phyloP scores from a whole-genome alignment of 257 asterid genomes.

The Capsicum pubescens region DNA sequence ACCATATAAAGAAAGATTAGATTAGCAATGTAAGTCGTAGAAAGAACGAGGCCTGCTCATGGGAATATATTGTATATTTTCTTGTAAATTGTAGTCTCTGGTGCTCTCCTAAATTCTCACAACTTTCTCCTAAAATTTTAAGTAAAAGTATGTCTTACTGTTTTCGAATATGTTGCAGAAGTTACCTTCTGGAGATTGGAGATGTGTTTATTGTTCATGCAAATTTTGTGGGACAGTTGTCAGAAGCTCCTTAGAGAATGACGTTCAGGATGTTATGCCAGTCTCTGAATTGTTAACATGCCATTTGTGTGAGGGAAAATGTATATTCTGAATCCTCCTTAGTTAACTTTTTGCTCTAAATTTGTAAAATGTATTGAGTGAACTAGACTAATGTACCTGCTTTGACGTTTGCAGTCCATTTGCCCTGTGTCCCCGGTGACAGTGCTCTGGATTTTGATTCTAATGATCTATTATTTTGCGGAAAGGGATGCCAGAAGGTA shows the following conservation, averaged over 20 bases:
- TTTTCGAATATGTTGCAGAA: conserved; percentile 43
- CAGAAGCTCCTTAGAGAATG: conserved; percentile 45
- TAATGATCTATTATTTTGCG: conserved; percentile 65
- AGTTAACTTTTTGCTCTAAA: neutral
- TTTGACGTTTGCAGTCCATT: conserved; percentile 68
- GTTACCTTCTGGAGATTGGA: conserved; percentile 92
- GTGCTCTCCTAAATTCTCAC: neutral
- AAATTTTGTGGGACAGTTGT: conserved; percentile 78
- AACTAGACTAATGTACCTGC: conserved; percentile 5
- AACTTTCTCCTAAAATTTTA: neutral
- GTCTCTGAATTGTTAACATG: conserved; percentile 58
- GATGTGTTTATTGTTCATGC: conserved; percentile 88
- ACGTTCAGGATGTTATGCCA: conserved; percentile 39
- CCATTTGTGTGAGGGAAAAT: conserved; percentile 81
- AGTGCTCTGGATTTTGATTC: conserved; percentile 49
- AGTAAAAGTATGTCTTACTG: conserved; percentile 24
- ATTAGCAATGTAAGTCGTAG: neutral
- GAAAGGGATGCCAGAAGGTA: conserved; percentile 81
- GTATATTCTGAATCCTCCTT: conserved; percentile 45
- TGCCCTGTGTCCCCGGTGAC: conserved; percentile 52
- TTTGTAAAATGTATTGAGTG: conserved; percentile 1
- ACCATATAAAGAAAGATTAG: neutral
- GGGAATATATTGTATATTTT: neutral
- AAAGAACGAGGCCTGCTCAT: neutral
- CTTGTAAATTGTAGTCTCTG: neutral